phyloP scores from a whole-genome alignment of 202 grass and related monocot genomes.

The Schoenoplectus tabernaemontani region DNA sequence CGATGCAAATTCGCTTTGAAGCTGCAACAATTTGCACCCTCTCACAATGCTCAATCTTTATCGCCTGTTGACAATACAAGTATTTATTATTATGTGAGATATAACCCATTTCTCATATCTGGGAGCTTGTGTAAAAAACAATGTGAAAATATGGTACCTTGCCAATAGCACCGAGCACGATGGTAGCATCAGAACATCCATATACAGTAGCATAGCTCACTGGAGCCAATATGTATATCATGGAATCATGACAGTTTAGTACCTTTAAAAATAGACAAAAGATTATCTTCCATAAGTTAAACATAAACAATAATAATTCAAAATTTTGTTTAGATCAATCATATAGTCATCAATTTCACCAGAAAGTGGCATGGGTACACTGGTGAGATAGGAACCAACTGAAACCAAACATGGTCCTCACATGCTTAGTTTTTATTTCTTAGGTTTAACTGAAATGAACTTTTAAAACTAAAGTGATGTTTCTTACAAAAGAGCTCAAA shows the following conservation, averaged over 20 bases:
- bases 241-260: slow-evolving; percentile 94
- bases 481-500: not conserved
- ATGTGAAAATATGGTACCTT: slow-evolving; percentile 47
- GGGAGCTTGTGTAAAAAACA: not conserved
- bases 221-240: slow-evolving; percentile 91
- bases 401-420: not conserved
- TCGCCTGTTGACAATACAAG: slow-evolving; percentile 41
- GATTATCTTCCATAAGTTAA: not conserved
- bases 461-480: not conserved
- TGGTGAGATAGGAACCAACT: not conserved
- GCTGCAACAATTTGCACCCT: slow-evolving; percentile 91
- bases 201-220: slow-evolving; percentile 86
- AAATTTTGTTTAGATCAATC: not conserved
- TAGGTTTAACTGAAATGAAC: not conserved
- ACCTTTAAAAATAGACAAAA: slow-evolving; percentile 39
- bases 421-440: not conserved
- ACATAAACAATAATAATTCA: not conserved
- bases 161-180: slow-evolving; percentile 90
- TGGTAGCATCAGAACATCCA: slow-evolving; percentile 89
- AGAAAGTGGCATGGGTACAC: not conserved
- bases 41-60: slow-evolving; percentile 97
- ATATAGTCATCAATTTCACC: slow-evolving; percentile 5
- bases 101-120: not conserved
- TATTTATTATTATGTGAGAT: not conserved
- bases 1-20: slow-evolving; percentile 82